Conservation (phyloP, 805 yeast genomes). For the Ogataea ganodermae region DNA sequence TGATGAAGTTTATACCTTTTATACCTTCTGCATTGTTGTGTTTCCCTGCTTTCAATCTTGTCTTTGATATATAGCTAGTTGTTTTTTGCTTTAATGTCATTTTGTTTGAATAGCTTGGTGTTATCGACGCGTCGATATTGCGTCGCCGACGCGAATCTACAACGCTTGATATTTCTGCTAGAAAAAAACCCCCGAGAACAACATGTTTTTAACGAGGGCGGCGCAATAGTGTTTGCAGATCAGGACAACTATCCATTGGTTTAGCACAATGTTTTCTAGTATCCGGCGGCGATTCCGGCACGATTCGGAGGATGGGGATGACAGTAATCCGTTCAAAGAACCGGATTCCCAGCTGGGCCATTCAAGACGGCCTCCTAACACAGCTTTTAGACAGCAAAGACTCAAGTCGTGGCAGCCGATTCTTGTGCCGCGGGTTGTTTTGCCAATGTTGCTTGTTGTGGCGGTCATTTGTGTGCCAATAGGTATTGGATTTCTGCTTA, state of each 20-base stretch:
- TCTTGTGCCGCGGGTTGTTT: constrained; percentile 85
- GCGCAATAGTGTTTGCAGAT: not conserved
- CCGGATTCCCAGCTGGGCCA: constrained; percentile 31
- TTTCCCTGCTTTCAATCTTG: not conserved
- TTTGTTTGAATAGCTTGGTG: not conserved
- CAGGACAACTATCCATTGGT: not conserved
- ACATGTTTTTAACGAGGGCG: not conserved
- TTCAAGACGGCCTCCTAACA: constrained; percentile 62
- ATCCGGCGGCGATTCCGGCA: constrained; percentile 32
- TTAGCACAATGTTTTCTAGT: constrained; percentile 26
- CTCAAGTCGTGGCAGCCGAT: constrained; percentile 77
- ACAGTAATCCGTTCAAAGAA: constrained; percentile 31
- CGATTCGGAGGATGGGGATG: constrained; percentile 32
- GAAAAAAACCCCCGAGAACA: too few relatives aligned
- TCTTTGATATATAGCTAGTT: not conserved
- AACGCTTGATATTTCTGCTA: not conserved
- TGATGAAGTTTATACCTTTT: constrained; percentile 2
- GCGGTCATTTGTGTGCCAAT: constrained; percentile 86
- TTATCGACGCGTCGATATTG: not conserved
- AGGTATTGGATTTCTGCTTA: constrained; percentile 79
- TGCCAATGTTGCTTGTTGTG: constrained; percentile 75
- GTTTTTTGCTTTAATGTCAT: not conserved
- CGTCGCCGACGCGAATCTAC: not conserved
- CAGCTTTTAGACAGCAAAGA: constrained; percentile 77
- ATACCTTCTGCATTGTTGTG: constrained; percentile 3